Conservation (phyloP, 2,329 filamentous ascomycete genomes). For the Lithohypha guttulata region DNA sequence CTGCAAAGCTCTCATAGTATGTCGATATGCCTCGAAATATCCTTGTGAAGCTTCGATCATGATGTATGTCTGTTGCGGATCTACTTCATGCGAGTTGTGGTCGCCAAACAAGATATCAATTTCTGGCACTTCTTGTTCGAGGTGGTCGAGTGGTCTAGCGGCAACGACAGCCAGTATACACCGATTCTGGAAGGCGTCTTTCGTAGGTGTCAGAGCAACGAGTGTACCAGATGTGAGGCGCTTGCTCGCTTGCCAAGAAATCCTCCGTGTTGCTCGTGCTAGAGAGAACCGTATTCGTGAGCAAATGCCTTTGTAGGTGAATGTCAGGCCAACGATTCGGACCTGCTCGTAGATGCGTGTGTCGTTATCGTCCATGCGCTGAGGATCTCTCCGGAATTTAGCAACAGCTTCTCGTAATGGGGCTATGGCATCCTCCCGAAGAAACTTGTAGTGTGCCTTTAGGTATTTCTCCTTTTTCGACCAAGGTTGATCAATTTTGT, state of each 20-base stretch:
- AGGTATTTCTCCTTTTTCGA: constrained; percentile 55
- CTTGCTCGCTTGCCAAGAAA: constrained; percentile 57
- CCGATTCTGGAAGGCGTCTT: constrained; percentile 51
- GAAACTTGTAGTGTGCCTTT: constrained; percentile 60
- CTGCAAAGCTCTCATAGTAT: constrained; percentile 65
- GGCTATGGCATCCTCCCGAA: constrained; percentile 63
- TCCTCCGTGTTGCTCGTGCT: constrained; percentile 50
- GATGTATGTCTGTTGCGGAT: constrained; percentile 57
- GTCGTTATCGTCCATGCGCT: constrained; percentile 46
- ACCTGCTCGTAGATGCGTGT: constrained; percentile 64
- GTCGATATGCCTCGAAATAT: constrained; percentile 67
- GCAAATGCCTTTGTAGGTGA: constrained; percentile 52
- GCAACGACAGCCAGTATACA: constrained; percentile 59
- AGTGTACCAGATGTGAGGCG: constrained; percentile 45
- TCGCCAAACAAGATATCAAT: constrained; percentile 66
- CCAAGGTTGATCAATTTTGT: constrained; percentile 49
- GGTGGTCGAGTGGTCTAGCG: constrained; percentile 51
- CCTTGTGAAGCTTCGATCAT: constrained; percentile 68
- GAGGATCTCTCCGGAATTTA: constrained; percentile 42
- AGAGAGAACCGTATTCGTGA: constrained; percentile 62
- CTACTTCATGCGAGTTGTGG: constrained; percentile 51
- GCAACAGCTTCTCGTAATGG: constrained; percentile 57
- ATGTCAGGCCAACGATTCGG: constrained; percentile 53
- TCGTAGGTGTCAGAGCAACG: constrained; percentile 43
- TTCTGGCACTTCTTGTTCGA: constrained; percentile 57